phyloP scores from a whole-genome alignment of 768 basidiomycete genomes.

The Infundibulicybe gibba region DNA sequence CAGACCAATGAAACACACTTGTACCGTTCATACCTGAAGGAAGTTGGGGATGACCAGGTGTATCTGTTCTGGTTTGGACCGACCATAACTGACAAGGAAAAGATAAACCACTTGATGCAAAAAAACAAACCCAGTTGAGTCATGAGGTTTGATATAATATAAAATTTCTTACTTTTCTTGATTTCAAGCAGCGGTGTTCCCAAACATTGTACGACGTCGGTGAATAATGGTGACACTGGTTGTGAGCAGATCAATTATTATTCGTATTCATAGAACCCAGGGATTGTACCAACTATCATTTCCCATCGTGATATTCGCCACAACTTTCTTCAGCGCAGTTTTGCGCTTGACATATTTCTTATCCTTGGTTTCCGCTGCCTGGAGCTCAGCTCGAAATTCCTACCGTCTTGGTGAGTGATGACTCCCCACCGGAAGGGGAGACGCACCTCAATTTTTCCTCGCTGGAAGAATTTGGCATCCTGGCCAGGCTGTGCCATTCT shows the following conservation, averaged over 20 bases:
- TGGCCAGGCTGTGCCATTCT: slow-evolving; percentile 61
- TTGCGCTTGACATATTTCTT: slow-evolving; percentile 94
- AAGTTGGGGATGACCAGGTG: slow-evolving; percentile 89
- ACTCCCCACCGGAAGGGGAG: slow-evolving; percentile 1
- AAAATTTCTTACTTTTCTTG: slow-evolving; percentile 82
- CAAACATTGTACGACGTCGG: slow-evolving; percentile 93
- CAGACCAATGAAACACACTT: slow-evolving; percentile 4
- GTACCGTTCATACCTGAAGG: slow-evolving; percentile 57
- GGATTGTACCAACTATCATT: slow-evolving; percentile 82
- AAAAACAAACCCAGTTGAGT: too few species aligned
- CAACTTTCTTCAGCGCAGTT: slow-evolving; percentile 94
- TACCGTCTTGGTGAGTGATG: slow-evolving; percentile 19
- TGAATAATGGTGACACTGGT: slow-evolving; percentile 89
- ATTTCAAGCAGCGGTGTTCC: slow-evolving; percentile 95
- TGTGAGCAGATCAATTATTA: slow-evolving; percentile 12
- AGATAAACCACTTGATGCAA: slow-evolving; percentile 94
- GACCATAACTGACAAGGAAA: slow-evolving; percentile 95
- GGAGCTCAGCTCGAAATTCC: slow-evolving; percentile 91
- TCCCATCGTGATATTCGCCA: slow-evolving; percentile 99
- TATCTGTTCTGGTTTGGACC: slow-evolving; percentile 91
- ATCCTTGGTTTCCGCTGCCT: slow-evolving; percentile 91
- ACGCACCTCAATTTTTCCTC: slow-evolving; percentile 85
- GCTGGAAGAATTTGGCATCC: slow-evolving; percentile 90
- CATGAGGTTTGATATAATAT: too few species aligned
- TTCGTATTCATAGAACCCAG: slow-evolving; percentile 13